Base-by-base conservation (phyloP, 768 basidiomycete genomes). In the Mycena venus region DNA sequence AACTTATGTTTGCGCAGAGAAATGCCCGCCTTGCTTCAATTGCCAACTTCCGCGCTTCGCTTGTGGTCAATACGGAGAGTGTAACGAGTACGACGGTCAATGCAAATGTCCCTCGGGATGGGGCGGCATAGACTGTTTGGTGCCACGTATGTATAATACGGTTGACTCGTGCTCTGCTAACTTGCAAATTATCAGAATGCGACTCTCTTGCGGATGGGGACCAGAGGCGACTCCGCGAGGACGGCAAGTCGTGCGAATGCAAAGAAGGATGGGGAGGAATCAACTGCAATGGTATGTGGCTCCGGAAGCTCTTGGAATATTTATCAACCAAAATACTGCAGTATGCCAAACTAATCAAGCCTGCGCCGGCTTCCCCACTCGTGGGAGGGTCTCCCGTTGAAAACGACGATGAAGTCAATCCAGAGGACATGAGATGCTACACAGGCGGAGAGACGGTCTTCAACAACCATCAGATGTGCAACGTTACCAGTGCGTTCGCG, bases 31-130 rank as follows among this genome's bases (percentile, higher is more conserved):
- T 4, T 99, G 97, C 84, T 99, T 99, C 88, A 99, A 99, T 83
- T 99, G 98, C 82, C 88, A 96, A 67, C 87, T 99, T 19, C 96
- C 97, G 0, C 94, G 91, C 0, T 99, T 97, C 83, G 93, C 89
- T 0, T 99, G 98, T 80, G 96, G 96, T 1, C 96, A 99, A 83
- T 98, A 91, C 77, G 97, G 96, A 31, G 86, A 92, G 53, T 99
- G 98, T 84, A 93, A 97, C 80, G 88, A 91, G 60, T 99, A 94
- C 80, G 92, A 99, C 80, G 98, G 98, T 2, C 96, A 98, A 79
- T 99, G 98, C 85, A 93, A 96, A 80, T 99, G 98, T 79, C 96
- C 97, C 1, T 90, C 96, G 49, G 98, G 98, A n/a, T 99, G 97
- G 92, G 96, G 96, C 56, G 98, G 98, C 1, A 94, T 97, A 42